phyloP scores from a whole-genome alignment of 257 asterid genomes.

The Dorcoceras hygrometricum region DNA sequence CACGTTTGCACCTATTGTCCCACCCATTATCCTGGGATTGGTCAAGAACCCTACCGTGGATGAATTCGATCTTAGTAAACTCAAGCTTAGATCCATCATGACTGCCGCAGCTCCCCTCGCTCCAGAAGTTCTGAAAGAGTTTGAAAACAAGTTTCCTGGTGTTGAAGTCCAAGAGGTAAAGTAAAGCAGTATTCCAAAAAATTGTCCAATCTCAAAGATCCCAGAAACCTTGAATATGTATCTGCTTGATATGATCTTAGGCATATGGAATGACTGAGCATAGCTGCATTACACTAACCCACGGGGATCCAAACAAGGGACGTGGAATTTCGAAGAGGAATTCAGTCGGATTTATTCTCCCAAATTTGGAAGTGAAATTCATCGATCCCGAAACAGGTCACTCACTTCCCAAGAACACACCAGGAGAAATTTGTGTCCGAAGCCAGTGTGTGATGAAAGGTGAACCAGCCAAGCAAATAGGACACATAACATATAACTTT shows the following conservation, averaged over 20 bases:
- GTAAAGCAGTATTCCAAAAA: not conserved
- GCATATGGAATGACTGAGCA: slow-evolving; percentile 24
- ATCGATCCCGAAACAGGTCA: slow-evolving; percentile 41
- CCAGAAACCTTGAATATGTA: not conserved
- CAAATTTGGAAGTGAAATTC: slow-evolving; percentile 52
- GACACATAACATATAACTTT: not conserved
- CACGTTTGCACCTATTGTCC: slow-evolving; percentile 50
- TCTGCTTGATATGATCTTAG: slow-evolving; percentile 17
- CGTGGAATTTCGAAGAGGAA: slow-evolving; percentile 43
- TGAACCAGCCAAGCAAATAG: not conserved
- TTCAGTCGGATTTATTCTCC: slow-evolving; percentile 51
- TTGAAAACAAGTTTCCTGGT: slow-evolving; percentile 42
- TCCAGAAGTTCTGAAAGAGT: slow-evolving; percentile 44
- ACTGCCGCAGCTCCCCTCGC: slow-evolving; percentile 59
- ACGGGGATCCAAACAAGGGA: slow-evolving; percentile 40
- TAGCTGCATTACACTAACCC: slow-evolving; percentile 41
- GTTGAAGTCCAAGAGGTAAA: slow-evolving; percentile 49
- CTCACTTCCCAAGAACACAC: slow-evolving; percentile 44
- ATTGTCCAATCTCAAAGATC: not conserved
- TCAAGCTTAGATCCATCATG: slow-evolving; percentile 42
- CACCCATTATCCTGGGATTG: slow-evolving; percentile 47
- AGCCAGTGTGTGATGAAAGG: slow-evolving; percentile 59
- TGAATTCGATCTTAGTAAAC: slow-evolving; percentile 44
- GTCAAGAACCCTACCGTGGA: slow-evolving; percentile 50
- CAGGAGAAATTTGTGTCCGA: slow-evolving; percentile 50